These are phyloP conservation scores for Phytopythium mirpurense DNA, from an alignment of 352 stramenopile genomes.

Conservation along the genomic window DNA sequence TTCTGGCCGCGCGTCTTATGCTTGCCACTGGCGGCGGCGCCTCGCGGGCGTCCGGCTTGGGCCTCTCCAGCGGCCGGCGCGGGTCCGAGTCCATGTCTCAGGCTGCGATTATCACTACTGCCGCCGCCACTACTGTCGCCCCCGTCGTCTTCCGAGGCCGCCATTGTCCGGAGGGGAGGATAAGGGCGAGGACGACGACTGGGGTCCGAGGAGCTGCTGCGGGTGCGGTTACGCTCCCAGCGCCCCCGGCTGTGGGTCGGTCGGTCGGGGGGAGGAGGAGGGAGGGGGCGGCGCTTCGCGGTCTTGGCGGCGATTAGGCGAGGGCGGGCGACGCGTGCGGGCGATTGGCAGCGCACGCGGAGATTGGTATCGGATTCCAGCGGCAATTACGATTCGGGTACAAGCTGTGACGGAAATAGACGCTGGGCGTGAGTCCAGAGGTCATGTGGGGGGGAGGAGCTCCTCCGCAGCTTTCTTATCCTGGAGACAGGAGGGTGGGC, in stretches of 20 bases:
- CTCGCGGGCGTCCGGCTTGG: not conserved
- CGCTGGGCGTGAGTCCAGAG: not conserved
- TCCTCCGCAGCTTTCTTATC: too few species aligned
- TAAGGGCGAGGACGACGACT: conserved; percentile 5
- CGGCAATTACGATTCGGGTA: conserved; percentile 7
- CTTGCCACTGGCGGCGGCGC: conserved; percentile 12
- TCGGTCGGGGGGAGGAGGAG: not conserved
- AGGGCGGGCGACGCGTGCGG: not conserved
- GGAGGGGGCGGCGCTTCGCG: conserved; percentile 10
- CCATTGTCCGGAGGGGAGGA: not conserved
- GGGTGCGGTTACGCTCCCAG: conserved; percentile 1
- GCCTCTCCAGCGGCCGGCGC: conserved; percentile 10
- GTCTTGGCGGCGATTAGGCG: conserved; percentile 18
- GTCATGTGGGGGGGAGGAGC: too few species aligned
- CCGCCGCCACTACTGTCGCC: conserved; percentile 17
- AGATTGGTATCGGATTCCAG: not conserved
- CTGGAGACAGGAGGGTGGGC: not conserved
- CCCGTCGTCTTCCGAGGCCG: conserved; percentile 25
- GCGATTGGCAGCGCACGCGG: not conserved
- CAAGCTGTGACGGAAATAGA: conserved; percentile 7
- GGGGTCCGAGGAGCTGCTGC: not conserved
- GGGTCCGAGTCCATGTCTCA: not conserved
- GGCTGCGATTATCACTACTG: conserved; percentile 29
- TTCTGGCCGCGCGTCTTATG: conserved; percentile 12
- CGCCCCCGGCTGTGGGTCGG: not conserved